These are phyloP conservation scores for Penicillium occitanis DNA, from an alignment of 2,329 filamentous ascomycete genomes.

Conservation along the genomic window DNA sequence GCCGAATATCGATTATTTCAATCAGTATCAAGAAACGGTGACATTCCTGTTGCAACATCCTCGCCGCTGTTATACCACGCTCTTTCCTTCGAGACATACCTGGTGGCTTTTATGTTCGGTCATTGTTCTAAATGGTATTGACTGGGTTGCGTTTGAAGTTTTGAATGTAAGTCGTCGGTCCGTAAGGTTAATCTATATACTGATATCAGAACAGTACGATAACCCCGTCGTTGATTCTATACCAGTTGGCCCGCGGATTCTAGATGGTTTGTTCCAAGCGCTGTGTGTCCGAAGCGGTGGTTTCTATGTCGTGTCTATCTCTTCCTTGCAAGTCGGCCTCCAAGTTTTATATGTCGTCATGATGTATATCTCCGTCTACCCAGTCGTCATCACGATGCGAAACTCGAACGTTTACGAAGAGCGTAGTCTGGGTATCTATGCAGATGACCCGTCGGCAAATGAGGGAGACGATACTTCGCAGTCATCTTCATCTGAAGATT, in stretches of 20 bases:
- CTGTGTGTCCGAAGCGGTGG: constrained; percentile 52
- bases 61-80: constrained; percentile 59
- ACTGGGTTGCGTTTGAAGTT: constrained; percentile 54
- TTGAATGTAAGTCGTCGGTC: constrained; percentile 36
- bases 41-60: constrained; percentile 61
- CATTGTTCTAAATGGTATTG: constrained; percentile 54
- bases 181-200: neutral
- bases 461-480: neutral
- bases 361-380: constrained; percentile 66
- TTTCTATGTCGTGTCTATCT: constrained; percentile 51
- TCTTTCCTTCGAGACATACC: constrained; percentile 60
- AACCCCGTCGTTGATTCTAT: constrained; percentile 16
- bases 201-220: neutral
- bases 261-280: constrained; percentile 62
- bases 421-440: constrained; percentile 57
- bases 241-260: constrained; percentile 43
- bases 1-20: neutral
- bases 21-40: constrained; percentile 38
- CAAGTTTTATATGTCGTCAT: constrained; percentile 56
- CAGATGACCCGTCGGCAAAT: constrained; percentile 31
- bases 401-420: constrained; percentile 64
- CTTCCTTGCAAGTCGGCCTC: constrained; percentile 35
- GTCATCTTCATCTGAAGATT: neutral
- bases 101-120: constrained; percentile 57
- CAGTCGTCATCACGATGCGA: constrained; percentile 62